Evolutionary conservation across 805 yeast genomes (phyloP).

Genomic region (Lipomyces chichibuensis): DNA sequence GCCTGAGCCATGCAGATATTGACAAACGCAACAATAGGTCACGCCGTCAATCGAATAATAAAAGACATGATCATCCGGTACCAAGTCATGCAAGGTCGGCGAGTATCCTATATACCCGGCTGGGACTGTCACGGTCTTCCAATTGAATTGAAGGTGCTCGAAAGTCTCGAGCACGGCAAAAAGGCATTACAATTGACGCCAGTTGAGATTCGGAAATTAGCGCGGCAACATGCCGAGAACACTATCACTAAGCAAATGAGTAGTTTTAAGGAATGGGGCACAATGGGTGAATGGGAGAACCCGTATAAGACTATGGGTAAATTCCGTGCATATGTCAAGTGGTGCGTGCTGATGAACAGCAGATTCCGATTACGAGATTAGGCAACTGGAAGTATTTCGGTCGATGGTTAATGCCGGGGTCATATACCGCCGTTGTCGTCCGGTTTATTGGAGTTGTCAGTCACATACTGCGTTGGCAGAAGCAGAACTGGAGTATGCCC

Average conservation of each 20-base stretch:
- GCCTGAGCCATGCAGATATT: not conserved
- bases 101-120: constrained; percentile 80
- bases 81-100: constrained; percentile 63
- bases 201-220: constrained; percentile 62
- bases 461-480: constrained; percentile 94
- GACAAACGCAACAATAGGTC: constrained; percentile 50
- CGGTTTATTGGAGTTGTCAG: constrained; percentile 97
- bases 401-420: constrained; percentile 65
- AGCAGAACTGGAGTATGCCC: constrained; percentile 89
- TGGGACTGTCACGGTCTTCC: constrained; percentile 99
- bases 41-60: constrained; percentile 83
- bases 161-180: constrained; percentile 41
- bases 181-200: constrained; percentile 44
- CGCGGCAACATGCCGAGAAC: constrained; percentile 67
- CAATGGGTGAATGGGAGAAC: constrained; percentile 79
- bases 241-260: constrained; percentile 66
- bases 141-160: constrained; percentile 83
- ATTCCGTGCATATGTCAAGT: not conserved
- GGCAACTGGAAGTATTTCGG: constrained; percentile 73
- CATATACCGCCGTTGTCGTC: constrained; percentile 83
- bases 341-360: not conserved
- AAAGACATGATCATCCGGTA: constrained; percentile 83
- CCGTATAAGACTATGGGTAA: constrained; percentile 70
- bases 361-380: constrained; percentile 65
- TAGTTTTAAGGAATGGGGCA: constrained; percentile 70